These are phyloP conservation scores for Ceriops decandra DNA, from an alignment of 345 rosid genomes.

Conservation along the genomic window DNA sequence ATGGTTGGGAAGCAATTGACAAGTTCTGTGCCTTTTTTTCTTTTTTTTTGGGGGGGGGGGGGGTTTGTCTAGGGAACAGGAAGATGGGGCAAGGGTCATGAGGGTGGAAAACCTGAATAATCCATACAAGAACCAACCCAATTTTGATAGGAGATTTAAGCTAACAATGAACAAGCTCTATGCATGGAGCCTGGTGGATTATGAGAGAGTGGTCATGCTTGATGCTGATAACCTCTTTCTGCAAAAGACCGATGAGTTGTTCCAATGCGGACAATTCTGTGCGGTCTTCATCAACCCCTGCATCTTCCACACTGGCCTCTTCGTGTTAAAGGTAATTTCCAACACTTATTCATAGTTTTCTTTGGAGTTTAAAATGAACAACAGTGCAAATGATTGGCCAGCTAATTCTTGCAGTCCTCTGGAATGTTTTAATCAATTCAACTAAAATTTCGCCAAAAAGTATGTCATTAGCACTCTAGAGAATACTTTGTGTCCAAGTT, in stretches of 20 bases:
- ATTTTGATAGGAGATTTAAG: slow-evolving; percentile 73
- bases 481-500: too few relatives aligned
- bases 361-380: neutral
- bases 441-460: too few relatives aligned
- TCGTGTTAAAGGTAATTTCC: slow-evolving; percentile 62
- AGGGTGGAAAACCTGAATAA: slow-evolving; percentile 84
- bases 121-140: slow-evolving; percentile 63
- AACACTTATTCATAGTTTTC: neutral
- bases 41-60: slow-evolving; percentile 6
- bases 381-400: too few relatives aligned
- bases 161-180: slow-evolving; percentile 86
- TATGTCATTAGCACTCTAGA: too few relatives aligned
- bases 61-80: slow-evolving; percentile 48
- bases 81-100: slow-evolving; percentile 80
- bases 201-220: slow-evolving; percentile 86
- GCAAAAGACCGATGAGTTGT: slow-evolving; percentile 72
- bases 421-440: too few relatives aligned
- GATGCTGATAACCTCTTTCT: slow-evolving; percentile 92
- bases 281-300: slow-evolving; percentile 96
- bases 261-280: slow-evolving; percentile 94
- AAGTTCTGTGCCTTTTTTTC: neutral
- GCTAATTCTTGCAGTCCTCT: too few relatives aligned
- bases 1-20: neutral
- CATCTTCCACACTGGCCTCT: slow-evolving; percentile 96
- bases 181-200: slow-evolving; percentile 80